Evolutionary conservation across 768 basidiomycete genomes (phyloP), one percentile per base, ranked within the genome.

Genomic region (Tephrocybe sp.): DNA sequence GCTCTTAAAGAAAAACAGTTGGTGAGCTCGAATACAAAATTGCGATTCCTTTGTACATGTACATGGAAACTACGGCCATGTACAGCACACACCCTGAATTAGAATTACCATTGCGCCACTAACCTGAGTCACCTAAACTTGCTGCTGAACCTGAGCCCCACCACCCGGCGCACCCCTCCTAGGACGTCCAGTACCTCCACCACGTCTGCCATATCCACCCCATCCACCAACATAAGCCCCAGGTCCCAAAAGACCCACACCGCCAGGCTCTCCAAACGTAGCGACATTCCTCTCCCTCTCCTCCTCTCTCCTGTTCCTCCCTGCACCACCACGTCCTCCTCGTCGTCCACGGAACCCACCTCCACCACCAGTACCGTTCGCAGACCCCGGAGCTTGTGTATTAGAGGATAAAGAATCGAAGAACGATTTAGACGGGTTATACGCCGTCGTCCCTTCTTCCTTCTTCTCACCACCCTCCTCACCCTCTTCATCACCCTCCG

Each of bases 231-330:
- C 84, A 66, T 88, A 88, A 10, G 82, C 84, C 31, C 86, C 86
- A 22, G 87, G 87, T 0, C 88, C 88, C 74, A 89, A 76, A 43
- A 88, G 63, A 5, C 88, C 87, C 15, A 87, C 79, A 41, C 86
- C 86, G 10, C 88, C 88, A 7, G 89, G 82, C 63, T 92, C 90
- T 2, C 90, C 91, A 73, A 93, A 93, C 7, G 90, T 92, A 24
- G 86, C 86, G 8, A 92, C 82, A 58, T 92, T 92, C 66, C 79
- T 82, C 65, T 90, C 88, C 52, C 90, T 68, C 62, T 38, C 37
- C 37, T 38, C 37, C 37, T 92, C 89, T 37, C 90, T 69, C 57
- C 89, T 75, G 57, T 81, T 88, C 45, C 84, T 72, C 1, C 84
- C 88, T 0, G 68, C 75, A 30, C 69, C 69, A 1, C 76, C 74